Evolutionary conservation across 192 early-diverging fungal genomes (phyloP), one percentile per base, ranked within the genome.

Genomic region (Mortierella hygrophila): DNA sequence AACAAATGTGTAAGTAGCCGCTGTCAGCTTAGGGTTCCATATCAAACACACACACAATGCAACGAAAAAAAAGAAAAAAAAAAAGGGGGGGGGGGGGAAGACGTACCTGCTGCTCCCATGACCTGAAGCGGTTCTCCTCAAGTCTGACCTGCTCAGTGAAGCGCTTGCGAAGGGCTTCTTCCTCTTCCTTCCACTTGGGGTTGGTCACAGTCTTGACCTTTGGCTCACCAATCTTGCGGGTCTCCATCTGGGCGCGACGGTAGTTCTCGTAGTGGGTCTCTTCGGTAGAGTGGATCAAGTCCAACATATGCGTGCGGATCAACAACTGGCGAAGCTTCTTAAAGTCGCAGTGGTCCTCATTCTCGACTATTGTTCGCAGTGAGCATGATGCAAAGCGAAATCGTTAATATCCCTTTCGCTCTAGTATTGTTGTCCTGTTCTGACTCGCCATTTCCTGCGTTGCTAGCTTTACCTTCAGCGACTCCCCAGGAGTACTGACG

Each of bases 401-500:
- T 32, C 26, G 32, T 26, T 68, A 52, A 52, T 21, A 52, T 49
- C 49, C 20, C 18, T 40, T 46, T 46, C 47, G 47, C 0, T 52
- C 5, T 21, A 3, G 15, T 20, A 52, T 21, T 52, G 20, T 0
- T 6, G 3, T 18, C 49, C 15, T 52, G 5, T 52, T 52, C 49
- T 15, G 44, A 0, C 11, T 20, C 49, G 16, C 21, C 49, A 52
- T 52, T 0, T 52, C 49, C 49, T 52, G 49, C 5, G 49, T 4
- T 52, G 20, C 49, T 52, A 0, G 6, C 0, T 63, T 44, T 85
- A 86, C 84, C 84, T 92, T 99, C 98, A 35, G 97, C 97, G 77
- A 98, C 97, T 85, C 98, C 98, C 98, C 98, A 99, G 29, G 96
- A 94, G 90, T 99, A 99, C 89, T 98, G 93, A 77, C 98, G 95